A percentile compares a stretch with the other conserved stretches of the same genome.
Conservation (phyloP, 345 rosid species). For the Tarenaya hassleriana region DNA sequence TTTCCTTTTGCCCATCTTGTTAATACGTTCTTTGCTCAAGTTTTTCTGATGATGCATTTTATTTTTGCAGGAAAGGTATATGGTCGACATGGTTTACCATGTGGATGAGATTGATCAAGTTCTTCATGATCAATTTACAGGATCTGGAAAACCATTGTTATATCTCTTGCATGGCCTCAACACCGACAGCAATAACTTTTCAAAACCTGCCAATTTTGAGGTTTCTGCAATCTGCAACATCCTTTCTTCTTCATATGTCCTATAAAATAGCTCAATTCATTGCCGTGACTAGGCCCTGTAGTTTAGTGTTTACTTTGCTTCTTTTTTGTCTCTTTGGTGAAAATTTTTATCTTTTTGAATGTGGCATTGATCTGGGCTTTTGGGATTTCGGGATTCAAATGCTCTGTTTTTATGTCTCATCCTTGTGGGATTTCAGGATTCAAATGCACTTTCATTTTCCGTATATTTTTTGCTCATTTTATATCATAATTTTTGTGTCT, state of each 20-base stretch:
- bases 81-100: conserved; percentile 57
- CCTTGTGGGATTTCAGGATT: no score
- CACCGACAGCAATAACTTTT: conserved; percentile 73
- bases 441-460: no score
- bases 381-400: conserved; percentile 14
- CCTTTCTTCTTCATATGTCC: conserved; percentile 14
- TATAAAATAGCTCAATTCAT: neutral
- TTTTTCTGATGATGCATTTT: conserved; percentile 10
- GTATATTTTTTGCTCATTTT: neutral
- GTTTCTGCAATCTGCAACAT: conserved; percentile 29
- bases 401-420: no score
- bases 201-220: conserved; percentile 83
- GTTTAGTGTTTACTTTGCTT: conserved; percentile 5
- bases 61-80: conserved; percentile 60
- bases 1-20: conserved; percentile 4
- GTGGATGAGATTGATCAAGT: conserved; percentile 63
- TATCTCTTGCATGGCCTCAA: conserved; percentile 84
- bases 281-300: neutral
- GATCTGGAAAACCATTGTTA: conserved; percentile 51
- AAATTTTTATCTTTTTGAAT: conserved; percentile 5
- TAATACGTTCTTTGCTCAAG: neutral
- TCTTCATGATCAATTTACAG: conserved; percentile 44
- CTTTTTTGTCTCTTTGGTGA: conserved; percentile 15
- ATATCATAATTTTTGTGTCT: conserved; percentile 4
- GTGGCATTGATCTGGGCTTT: neutral